These are phyloP conservation scores for Melanogaster broomeanus DNA, from an alignment of 768 basidiomycete species.

Conservation along the genomic window DNA sequence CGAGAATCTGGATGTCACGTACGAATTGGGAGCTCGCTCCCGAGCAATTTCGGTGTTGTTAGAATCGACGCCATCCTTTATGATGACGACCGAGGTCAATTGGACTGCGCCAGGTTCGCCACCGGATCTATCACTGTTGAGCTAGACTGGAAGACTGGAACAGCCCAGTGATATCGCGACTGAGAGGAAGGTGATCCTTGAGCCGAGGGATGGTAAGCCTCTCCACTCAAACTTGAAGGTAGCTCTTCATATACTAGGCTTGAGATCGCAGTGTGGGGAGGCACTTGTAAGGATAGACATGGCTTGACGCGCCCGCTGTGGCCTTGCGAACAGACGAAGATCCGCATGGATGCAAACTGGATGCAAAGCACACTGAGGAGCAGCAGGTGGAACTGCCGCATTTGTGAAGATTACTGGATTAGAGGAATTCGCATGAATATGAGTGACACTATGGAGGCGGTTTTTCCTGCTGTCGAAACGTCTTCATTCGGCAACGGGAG, in stretches of 20 bases:
- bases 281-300: too few relatives aligned
- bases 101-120: slow-evolving; percentile 56
- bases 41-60: slow-evolving; percentile 58
- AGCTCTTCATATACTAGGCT: slow-evolving; percentile 47
- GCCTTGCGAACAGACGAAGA: too few relatives aligned
- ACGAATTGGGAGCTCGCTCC: slow-evolving; percentile 44
- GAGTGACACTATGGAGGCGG: too few relatives aligned
- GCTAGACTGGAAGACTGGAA: slow-evolving; percentile 62
- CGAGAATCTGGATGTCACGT: slow-evolving; percentile 44
- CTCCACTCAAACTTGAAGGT: background rate
- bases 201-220: slow-evolving; percentile 27
- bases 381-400: too few relatives aligned
- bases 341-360: too few relatives aligned
- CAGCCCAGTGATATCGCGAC: slow-evolving; percentile 59
- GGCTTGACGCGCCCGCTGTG: too few relatives aligned
- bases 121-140: slow-evolving; percentile 57
- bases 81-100: slow-evolving; percentile 60
- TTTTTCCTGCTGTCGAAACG: too few relatives aligned
- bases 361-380: too few relatives aligned
- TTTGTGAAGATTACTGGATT: too few relatives aligned
- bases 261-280: slow-evolving; percentile 67
- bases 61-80: slow-evolving; percentile 68
- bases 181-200: slow-evolving; percentile 65
- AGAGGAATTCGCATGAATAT: too few relatives aligned
- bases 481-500: too few relatives aligned